These are phyloP conservation scores for Cladosporium oxysporum DNA, from an alignment of 2,329 filamentous ascomycete genomes.

Conservation along the genomic window DNA sequence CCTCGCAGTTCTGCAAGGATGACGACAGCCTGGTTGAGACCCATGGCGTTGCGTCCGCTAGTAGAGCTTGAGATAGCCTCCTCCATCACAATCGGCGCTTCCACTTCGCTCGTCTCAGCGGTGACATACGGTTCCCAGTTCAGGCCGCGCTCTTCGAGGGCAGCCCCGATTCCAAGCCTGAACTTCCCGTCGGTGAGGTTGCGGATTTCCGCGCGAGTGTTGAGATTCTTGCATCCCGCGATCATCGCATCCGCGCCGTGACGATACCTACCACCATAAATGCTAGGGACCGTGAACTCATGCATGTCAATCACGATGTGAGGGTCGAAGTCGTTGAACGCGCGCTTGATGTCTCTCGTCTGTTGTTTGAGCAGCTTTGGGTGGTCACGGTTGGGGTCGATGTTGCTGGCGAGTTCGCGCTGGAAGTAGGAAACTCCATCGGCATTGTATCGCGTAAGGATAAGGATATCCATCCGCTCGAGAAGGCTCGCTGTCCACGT, in stretches of 20 bases:
- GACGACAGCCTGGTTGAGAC: constrained; percentile 24
- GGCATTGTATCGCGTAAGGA: constrained; percentile 25
- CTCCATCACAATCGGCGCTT: constrained; percentile 23
- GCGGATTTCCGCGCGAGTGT: constrained; percentile 35
- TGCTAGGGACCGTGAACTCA: constrained; percentile 36
- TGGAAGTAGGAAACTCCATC: constrained; percentile 30
- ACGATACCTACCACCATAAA: constrained; percentile 32
- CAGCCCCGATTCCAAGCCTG: constrained; percentile 31
- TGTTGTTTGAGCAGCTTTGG: constrained; percentile 37
- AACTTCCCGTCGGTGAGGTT: constrained; percentile 36
- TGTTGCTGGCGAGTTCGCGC: constrained; percentile 28
- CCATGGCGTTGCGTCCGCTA: constrained; percentile 26
- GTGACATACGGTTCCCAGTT: constrained; percentile 41
- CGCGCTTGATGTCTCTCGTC: constrained; percentile 35
- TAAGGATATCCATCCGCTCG: constrained; percentile 33
- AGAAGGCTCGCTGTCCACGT: constrained; percentile 38
- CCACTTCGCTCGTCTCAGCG: constrained; percentile 23
- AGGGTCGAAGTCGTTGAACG: constrained; percentile 35
- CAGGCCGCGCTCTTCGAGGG: constrained; percentile 33
- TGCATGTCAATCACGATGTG: constrained; percentile 40
- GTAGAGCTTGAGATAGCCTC: constrained; percentile 25
- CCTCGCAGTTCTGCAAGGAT: constrained; percentile 27
- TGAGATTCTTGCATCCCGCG: constrained; percentile 29
- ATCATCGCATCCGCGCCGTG: constrained; percentile 36
- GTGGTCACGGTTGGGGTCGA: constrained; percentile 27